Percentiles rank a stretch among this genome's conserved stretches.
phyloP scores from a whole-genome alignment of 768 basidiomycete genomes.

The Rhodosporidiobolus sp. region DNA sequence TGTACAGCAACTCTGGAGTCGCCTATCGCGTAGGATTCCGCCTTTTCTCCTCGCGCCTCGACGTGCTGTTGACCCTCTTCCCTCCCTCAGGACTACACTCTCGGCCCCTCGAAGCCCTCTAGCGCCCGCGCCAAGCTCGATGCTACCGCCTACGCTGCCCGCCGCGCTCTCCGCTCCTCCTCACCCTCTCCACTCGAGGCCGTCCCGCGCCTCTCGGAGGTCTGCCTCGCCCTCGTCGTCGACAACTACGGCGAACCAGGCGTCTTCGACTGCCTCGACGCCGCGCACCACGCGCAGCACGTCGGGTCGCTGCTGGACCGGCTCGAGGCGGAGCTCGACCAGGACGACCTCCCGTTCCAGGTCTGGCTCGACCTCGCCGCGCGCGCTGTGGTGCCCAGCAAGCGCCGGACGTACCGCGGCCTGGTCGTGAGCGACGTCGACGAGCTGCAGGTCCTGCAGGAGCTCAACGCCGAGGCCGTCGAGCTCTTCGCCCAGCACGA shows the following conservation, averaged over 20 bases:
- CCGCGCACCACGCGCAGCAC: not conserved
- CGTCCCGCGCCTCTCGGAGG: conserved; percentile 10
- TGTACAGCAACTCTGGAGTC: conserved; percentile 9
- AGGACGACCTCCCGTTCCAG: conserved; percentile 10
- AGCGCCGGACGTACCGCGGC: conserved; percentile 22
- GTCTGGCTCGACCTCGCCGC: conserved; percentile 26
- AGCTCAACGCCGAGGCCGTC: conserved; percentile 10
- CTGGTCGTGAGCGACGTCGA: conserved; percentile 10
- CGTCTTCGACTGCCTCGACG: conserved; percentile 11
- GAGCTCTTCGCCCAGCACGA: not conserved
- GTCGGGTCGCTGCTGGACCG: not conserved
- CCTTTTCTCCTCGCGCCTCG: not conserved
- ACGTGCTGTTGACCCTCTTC: not conserved
- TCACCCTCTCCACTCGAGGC: not conserved
- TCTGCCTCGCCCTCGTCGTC: conserved; percentile 18
- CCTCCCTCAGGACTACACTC: conserved; percentile 16
- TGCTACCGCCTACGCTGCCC: not conserved
- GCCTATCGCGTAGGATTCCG: conserved; percentile 9
- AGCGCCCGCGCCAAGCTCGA: conserved; percentile 12
- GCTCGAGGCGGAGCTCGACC: not conserved
- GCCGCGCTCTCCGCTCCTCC: not conserved
- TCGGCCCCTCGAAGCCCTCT: not conserved
- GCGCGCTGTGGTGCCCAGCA: not conserved
- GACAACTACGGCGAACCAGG: conserved; percentile 16
- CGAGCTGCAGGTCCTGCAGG: conserved; percentile 17